A percentile compares a stretch with the other conserved stretches of the same genome.
These are phyloP conservation scores for Penicillium cataractarum DNA, from an alignment of 495 filamentous ascomycete species.

Conservation along the genomic window DNA sequence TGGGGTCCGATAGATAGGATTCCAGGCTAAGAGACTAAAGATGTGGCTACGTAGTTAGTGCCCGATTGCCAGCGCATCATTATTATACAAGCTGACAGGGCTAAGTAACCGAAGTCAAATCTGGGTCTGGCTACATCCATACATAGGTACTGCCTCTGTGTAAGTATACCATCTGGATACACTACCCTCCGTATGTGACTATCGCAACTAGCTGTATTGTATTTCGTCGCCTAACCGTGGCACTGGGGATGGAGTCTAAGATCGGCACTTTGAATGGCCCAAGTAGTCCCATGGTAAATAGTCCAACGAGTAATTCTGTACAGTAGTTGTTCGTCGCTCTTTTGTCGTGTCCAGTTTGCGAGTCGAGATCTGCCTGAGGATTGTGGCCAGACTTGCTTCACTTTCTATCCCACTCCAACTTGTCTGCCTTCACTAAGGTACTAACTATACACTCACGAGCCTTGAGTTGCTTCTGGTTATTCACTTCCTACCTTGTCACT, in stretches of 20 bases:
- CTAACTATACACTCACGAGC: not conserved
- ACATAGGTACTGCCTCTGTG: not conserved
- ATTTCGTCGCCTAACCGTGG: conserved; percentile 26
- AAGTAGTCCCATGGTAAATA: too few relatives aligned
- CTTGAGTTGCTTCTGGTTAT: not conserved
- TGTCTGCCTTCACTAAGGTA: not conserved
- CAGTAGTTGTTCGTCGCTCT: too few relatives aligned
- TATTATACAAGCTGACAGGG: not conserved
- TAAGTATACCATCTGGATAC: not conserved
- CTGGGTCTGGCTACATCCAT: not conserved
- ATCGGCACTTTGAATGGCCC: conserved; percentile 7
- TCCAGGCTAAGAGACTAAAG: not conserved
- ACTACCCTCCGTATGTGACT: not conserved
- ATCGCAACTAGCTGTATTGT: conserved; percentile 2
- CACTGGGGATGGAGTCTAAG: conserved; percentile 13
- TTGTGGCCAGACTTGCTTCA: not conserved
- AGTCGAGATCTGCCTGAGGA: not conserved
- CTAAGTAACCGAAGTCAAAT: not conserved
- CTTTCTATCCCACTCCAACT: not conserved
- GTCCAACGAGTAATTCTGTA: too few relatives aligned
- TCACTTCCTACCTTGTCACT: not conserved
- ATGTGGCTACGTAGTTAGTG: conserved; percentile 2
- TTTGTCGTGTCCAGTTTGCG: not conserved
- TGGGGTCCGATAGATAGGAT: not conserved
- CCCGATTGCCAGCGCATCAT: conserved; percentile 17